phyloP scores from a whole-genome alignment of 176 grass and related monocot genomes.

The Bothriochloa decipiens region DNA sequence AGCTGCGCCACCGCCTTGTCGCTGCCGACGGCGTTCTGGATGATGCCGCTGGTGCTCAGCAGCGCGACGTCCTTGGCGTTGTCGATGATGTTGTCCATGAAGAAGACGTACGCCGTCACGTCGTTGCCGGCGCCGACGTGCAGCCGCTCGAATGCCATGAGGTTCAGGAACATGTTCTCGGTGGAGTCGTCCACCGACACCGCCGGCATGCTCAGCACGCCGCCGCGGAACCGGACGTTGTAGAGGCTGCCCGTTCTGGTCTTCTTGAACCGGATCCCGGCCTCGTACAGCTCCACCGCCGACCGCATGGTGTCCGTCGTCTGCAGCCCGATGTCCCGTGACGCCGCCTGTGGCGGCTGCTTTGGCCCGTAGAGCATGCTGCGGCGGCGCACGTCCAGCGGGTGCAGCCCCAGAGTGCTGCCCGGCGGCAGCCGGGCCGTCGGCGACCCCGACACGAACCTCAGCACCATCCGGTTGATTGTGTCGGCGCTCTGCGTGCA shows the following conservation, averaged over 20 bases:
- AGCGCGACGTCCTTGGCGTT: conserved; percentile 73
- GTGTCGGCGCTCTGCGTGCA: conserved; percentile 28
- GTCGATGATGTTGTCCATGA: conserved; percentile 92
- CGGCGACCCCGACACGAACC: conserved; percentile 28
- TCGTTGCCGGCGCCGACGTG: conserved; percentile 76
- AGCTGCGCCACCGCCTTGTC: conserved; percentile 77
- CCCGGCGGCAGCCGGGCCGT: neutral
- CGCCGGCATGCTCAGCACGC: conserved; percentile 54
- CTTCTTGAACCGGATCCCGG: conserved; percentile 64
- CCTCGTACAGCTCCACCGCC: conserved; percentile 79
- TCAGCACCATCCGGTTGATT: conserved; percentile 69
- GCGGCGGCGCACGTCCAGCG: conserved; percentile 58
- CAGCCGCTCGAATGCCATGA: conserved; percentile 93
- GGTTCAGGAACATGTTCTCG: conserved; percentile 86
- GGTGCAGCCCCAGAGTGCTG: conserved; percentile 30
- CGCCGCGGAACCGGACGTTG: conserved; percentile 62
- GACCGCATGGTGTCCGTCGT: conserved; percentile 64
- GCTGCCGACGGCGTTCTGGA: conserved; percentile 76
- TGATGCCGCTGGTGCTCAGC: conserved; percentile 66
- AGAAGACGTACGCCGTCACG: conserved; percentile 89
- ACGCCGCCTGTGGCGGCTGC: fast-evolving
- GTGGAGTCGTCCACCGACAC: conserved; percentile 80
- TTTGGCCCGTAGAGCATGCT: conserved; percentile 45
- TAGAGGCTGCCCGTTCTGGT: conserved; percentile 52
- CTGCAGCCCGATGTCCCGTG: conserved; percentile 3